These are phyloP conservation scores for Strobilomyces dryophilus DNA, from an alignment of 768 basidiomycete genomes.

Conservation along the genomic window DNA sequence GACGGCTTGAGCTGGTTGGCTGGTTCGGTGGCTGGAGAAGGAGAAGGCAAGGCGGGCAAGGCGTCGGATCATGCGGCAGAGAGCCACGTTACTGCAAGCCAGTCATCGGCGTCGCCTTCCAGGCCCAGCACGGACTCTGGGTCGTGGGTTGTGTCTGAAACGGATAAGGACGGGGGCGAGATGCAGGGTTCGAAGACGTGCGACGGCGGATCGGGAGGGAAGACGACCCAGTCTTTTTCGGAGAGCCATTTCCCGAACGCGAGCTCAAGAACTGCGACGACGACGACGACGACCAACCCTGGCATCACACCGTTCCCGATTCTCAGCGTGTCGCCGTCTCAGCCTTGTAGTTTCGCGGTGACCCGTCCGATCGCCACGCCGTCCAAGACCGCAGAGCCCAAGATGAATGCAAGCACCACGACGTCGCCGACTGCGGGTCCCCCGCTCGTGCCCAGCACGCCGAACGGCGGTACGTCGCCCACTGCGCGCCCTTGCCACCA, in stretches of 20 bases:
- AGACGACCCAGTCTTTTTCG: neutral
- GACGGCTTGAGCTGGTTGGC: constrained; percentile 14
- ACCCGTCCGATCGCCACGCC: neutral
- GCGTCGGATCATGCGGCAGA: constrained; percentile 4
- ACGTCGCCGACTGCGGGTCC: constrained; percentile 4
- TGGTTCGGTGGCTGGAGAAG: constrained; percentile 5
- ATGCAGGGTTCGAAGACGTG: neutral
- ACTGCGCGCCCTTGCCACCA: neutral
- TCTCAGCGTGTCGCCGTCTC: constrained; percentile 9
- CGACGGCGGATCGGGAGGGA: neutral
- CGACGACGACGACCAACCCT: neutral
- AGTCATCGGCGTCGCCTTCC: neutral
- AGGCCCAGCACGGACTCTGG: neutral
- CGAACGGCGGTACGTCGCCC: constrained; percentile 2
- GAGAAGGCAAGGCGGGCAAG: constrained; percentile 2
- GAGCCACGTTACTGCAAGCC: neutral
- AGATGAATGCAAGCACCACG: constrained; percentile 1
- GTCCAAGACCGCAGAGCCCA: constrained; percentile 1
- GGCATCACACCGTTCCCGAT: constrained; percentile 20
- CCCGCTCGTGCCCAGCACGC: neutral
- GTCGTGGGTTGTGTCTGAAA: constrained; percentile 1
- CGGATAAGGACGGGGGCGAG: neutral
- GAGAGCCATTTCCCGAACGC: neutral
- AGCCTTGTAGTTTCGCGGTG: neutral
- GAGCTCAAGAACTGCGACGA: neutral